These are phyloP conservation scores for Leucocoprinus birnbaumii DNA, from an alignment of 768 basidiomycete species.

Conservation along the genomic window DNA sequence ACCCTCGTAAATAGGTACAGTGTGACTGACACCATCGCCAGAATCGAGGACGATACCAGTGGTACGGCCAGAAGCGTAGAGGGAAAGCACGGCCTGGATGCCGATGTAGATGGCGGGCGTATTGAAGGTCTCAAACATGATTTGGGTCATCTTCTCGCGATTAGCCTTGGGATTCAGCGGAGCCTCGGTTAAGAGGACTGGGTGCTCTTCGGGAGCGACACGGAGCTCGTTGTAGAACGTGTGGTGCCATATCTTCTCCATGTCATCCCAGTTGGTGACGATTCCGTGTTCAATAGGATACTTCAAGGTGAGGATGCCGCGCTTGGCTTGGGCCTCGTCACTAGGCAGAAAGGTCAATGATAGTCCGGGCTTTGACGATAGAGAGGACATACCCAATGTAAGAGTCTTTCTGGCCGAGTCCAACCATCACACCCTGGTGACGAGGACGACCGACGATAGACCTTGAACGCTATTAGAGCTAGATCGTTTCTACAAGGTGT, in stretches of 20 bases:
- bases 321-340: conserved; percentile 91
- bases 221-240: conserved; percentile 96
- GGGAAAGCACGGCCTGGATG: conserved; percentile 87
- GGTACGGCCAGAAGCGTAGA: conserved; percentile 93
- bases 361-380: conserved; percentile 47
- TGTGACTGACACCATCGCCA: conserved; percentile 95
- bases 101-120: conserved; percentile 89
- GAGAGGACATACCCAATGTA: conserved; percentile 75
- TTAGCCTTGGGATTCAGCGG: conserved; percentile 92
- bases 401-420: conserved; percentile 94
- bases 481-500: conserved; percentile 4
- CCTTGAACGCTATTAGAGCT: no score
- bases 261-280: conserved; percentile 98
- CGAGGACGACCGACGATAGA: conserved; percentile 95
- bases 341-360: conserved; percentile 57
- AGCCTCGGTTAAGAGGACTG: conserved; percentile 87
- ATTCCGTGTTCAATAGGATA: conserved; percentile 95
- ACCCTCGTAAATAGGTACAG: conserved; percentile 95
- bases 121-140: conserved; percentile 97
- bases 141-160: conserved; percentile 92
- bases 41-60: conserved; percentile 95
- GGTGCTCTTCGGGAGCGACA: conserved; percentile 91
- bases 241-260: conserved; percentile 99
- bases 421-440: conserved; percentile 90
- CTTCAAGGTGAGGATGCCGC: conserved; percentile 87